phyloP scores from a whole-genome alignment of 2,329 filamentous ascomycete genomes.

The Epichloe amarillans region DNA sequence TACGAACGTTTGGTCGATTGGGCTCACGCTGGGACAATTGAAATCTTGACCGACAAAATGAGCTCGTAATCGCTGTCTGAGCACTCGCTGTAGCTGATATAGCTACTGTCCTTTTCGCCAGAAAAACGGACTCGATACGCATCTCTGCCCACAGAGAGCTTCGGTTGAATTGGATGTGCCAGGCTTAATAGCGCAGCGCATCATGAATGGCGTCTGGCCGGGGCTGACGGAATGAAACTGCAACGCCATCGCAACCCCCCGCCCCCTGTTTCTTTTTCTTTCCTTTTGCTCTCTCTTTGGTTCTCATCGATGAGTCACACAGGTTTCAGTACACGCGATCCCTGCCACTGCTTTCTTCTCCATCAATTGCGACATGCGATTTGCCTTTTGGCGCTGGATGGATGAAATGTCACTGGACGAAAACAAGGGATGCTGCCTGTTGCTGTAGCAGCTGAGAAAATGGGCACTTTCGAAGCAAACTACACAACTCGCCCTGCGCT shows the following conservation, averaged over 20 bases:
- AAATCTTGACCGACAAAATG: not conserved
- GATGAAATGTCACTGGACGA: not conserved
- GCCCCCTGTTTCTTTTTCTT: not conserved
- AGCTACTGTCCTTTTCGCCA: too few species aligned
- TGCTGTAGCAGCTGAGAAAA: not conserved
- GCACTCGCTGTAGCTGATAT: too few species aligned
- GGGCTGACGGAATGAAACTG: conserved; percentile 8
- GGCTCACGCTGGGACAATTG: not conserved
- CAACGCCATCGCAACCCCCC: conserved; percentile 1
- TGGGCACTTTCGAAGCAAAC: not conserved
- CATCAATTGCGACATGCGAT: not conserved
- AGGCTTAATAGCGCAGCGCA: not conserved
- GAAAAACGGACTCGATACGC: not conserved
- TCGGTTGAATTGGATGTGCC: not conserved
- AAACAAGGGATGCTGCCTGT: not conserved
- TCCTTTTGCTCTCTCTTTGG: conserved; percentile 8
- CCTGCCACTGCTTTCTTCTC: conserved; percentile 6
- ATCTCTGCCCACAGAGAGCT: not conserved
- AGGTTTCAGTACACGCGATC: conserved; percentile 9
- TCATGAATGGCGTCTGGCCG: conserved; percentile 3
- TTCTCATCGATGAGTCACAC: conserved; percentile 12
- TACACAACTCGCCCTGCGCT: not conserved
- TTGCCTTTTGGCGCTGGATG: not conserved
- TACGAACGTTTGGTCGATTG: not conserved
- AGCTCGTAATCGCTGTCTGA: not conserved